Conservation (phyloP, 495 filamentous ascomycete genomes). For the Aspergillus ostianus region DNA sequence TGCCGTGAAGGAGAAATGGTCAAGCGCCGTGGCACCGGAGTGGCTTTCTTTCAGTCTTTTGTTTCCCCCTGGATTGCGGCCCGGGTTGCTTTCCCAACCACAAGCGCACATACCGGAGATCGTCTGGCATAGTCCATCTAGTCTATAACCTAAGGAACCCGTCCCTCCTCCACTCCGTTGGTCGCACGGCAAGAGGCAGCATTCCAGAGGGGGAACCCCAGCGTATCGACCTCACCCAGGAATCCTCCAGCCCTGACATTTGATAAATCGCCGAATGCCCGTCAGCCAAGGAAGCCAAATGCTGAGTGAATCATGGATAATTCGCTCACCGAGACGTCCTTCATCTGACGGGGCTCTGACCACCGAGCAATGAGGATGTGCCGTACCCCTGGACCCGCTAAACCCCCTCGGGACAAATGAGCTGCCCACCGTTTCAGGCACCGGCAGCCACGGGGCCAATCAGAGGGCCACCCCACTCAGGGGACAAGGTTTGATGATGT, state of each 20-base stretch:
- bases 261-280: not conserved
- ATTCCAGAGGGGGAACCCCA: not conserved
- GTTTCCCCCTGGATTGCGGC: constrained; percentile 3
- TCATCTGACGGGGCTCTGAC: not conserved
- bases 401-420: not conserved
- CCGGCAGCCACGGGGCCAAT: constrained; percentile 2
- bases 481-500: too few relatives aligned
- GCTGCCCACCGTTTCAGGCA: constrained; percentile 14
- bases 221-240: not conserved
- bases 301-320: not conserved
- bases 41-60: not conserved
- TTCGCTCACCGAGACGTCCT: not conserved
- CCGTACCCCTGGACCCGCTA: constrained; percentile 9
- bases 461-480: constrained; percentile 2
- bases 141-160: not conserved
- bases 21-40: not conserved
- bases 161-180: not conserved
- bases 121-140: constrained; percentile 6
- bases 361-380: not conserved
- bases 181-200: not conserved
- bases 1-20: not conserved
- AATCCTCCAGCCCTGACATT: not conserved
- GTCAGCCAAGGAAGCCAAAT: not conserved
- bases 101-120: constrained; percentile 6
- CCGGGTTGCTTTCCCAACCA: constrained; percentile 8